These are phyloP conservation scores for Drechslerella stenobrocha DNA, from an alignment of 2,329 filamentous ascomycete genomes.

Conservation along the genomic window DNA sequence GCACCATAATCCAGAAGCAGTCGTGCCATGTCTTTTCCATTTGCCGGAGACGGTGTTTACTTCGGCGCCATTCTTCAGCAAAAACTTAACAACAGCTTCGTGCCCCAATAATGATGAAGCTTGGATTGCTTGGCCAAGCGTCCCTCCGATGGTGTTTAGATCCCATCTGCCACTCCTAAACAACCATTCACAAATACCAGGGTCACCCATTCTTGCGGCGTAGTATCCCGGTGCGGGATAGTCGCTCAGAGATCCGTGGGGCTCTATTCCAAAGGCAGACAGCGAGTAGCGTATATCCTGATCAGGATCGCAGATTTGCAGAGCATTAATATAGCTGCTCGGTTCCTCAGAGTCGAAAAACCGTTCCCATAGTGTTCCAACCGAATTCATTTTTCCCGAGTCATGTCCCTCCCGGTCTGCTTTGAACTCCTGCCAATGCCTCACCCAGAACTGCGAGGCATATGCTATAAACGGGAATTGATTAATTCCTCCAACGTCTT, in stretches of 20 bases:
- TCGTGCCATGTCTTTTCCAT: too few relatives aligned
- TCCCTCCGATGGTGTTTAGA: constrained; percentile 9
- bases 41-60: constrained; percentile 10
- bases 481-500: constrained; percentile 5
- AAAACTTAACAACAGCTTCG: constrained; percentile 17
- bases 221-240: constrained; percentile 17
- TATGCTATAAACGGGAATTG: constrained; percentile 21
- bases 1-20: too few relatives aligned
- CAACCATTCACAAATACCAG: constrained; percentile 18
- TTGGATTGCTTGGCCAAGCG: constrained; percentile 14
- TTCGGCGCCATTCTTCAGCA: constrained; percentile 12
- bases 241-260: constrained; percentile 8
- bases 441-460: constrained; percentile 12
- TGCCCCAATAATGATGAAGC: constrained; percentile 14
- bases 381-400: not conserved
- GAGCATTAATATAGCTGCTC: constrained; percentile 10
- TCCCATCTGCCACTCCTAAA: constrained; percentile 3
- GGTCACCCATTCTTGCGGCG: constrained; percentile 14
- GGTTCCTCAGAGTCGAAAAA: constrained; percentile 11
- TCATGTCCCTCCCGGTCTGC: not conserved
- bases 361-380: constrained; percentile 2
- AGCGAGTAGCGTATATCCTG: not conserved
- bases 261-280: not conserved
- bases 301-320: constrained; percentile 23
- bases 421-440: constrained; percentile 7